phyloP scores from a whole-genome alignment of 768 basidiomycete genomes.

The Russula sp. region DNA sequence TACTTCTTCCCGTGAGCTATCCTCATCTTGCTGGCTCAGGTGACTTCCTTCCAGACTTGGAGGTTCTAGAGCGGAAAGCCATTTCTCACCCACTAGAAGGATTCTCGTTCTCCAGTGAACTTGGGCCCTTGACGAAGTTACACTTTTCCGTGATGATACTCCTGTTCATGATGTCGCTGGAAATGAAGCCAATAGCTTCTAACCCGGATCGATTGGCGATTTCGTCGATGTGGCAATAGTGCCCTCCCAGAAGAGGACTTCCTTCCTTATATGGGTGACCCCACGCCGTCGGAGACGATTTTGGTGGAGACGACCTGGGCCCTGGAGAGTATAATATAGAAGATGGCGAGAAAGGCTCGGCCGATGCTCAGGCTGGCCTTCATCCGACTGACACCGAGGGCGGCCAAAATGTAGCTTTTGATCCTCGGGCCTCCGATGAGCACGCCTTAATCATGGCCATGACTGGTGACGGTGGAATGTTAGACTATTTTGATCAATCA shows the following conservation, averaged over 20 bases:
- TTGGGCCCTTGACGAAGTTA: slow-evolving; percentile 59
- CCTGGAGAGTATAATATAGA: slow-evolving; percentile 32
- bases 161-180: slow-evolving; percentile 45
- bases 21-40: slow-evolving; percentile 40
- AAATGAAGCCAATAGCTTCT: slow-evolving; percentile 39
- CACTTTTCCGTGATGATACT: slow-evolving; percentile 57
- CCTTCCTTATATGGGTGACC: slow-evolving; percentile 63
- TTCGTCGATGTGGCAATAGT: slow-evolving; percentile 41
- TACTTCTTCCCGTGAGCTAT: slow-evolving; percentile 15
- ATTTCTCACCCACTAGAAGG: slow-evolving; percentile 78
- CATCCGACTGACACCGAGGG: too few relatives aligned
- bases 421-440: slow-evolving; percentile 75
- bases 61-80: slow-evolving; percentile 58
- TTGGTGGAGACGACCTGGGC: slow-evolving; percentile 35
- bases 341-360: slow-evolving; percentile 45
- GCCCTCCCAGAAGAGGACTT: slow-evolving; percentile 55
- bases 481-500: slow-evolving; percentile 88
- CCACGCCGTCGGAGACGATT: slow-evolving; percentile 53
- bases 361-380: slow-evolving; percentile 42
- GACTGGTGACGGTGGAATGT: slow-evolving; percentile 62
- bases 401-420: slow-evolving; percentile 71
- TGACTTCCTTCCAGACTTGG: slow-evolving; percentile 71
- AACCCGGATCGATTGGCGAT: slow-evolving; percentile 39
- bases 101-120: slow-evolving; percentile 80
- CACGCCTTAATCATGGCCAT: slow-evolving; percentile 85